Base-by-base conservation (phyloP, 495 filamentous ascomycete species). In the Trichoderma asperelloides region DNA sequence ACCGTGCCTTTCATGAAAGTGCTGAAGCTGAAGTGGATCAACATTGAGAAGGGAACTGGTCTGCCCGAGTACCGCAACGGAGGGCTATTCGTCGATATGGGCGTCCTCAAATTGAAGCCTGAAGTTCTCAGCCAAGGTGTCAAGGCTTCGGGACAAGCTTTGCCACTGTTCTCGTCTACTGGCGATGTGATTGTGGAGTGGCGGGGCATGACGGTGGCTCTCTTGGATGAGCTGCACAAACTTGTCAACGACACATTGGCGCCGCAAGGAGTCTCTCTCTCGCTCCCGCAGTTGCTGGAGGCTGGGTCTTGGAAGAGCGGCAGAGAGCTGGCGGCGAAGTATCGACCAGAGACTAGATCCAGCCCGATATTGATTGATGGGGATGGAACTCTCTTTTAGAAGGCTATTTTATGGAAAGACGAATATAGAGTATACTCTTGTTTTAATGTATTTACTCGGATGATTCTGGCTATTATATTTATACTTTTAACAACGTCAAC, bases 151-250 rank as follows among this genome's bases (percentile, higher is more conserved):
- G 71, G 78, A 49, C 86, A 88, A 67, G 86, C 88, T 1, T 84
- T 89, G 3, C 88, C 88, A 4, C 75, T 88, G 3, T 90, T 90
- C 73, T 78, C 78, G 2, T 79, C 83, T 2, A 84, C 85, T 64
- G 87, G 89, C 75, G 87, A 89, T 69, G 87, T 89, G 18, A 86
- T 90, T 71, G 86, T 90, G 15, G 88, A 90, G 74, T 90, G 88
- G 88, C 77, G 88, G 41, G 87, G 87, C 28, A 77, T 80, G 37
- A 90, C 88, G 1, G 85, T 90, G 0, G 86, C 86, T 37, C 87
- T 90, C 67, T 72, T 90, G 66, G 88, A 90, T 70, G 84, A 86
- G 30, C 77, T 90, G 15, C 71, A 79, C 0, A 67, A 66, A 13
- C 74, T 77, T 67, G 77, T 81, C 41, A 78, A 79, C 65, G 43